Percentiles rank a stretch among this genome's conserved stretches.
Evolutionary conservation across 78 protist species (phyloP).

Genomic region (Protostelium mycophagum): DNA sequence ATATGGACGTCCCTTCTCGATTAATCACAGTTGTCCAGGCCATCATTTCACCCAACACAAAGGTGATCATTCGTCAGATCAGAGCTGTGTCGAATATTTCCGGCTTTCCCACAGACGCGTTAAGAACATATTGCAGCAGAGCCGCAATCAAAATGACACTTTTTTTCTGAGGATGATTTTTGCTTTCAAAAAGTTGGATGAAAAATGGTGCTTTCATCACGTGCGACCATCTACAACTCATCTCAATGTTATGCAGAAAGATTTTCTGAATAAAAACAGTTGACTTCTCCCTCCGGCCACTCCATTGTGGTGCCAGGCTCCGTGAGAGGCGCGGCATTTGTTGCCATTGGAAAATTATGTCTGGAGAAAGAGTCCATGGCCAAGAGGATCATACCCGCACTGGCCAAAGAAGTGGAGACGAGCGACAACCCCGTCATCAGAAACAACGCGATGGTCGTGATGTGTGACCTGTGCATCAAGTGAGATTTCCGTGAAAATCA

Average conservation of each 20-base stretch:
- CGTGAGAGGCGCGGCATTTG: slow-evolving; percentile 64
- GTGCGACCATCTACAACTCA: too few relatives aligned
- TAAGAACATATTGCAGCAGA: too few relatives aligned
- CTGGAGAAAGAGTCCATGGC: slow-evolving; percentile 55
- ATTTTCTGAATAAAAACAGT: too few relatives aligned
- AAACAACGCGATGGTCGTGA: slow-evolving; percentile 71
- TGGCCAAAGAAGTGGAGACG: slow-evolving; percentile 65
- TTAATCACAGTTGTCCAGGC: slow-evolving; percentile 47
- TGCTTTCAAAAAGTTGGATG: not conserved
- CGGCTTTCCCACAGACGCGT: too few relatives aligned
- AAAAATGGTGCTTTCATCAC: not conserved
- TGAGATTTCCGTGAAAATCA: not conserved
- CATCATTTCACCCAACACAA: slow-evolving; percentile 33
- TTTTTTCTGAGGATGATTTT: not conserved
- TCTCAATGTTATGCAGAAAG: too few relatives aligned
- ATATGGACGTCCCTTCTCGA: slow-evolving; percentile 9
- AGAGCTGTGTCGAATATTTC: too few relatives aligned
- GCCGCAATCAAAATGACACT: too few relatives aligned
- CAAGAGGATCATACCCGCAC: slow-evolving; percentile 51
- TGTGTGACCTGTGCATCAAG: slow-evolving; percentile 73
- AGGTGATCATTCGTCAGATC: not conserved
- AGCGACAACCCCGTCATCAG: slow-evolving; percentile 50
- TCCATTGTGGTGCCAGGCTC: too few relatives aligned
- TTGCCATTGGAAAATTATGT: slow-evolving; percentile 69
- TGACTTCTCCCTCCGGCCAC: too few relatives aligned